Percentiles rank a stretch among this genome's conserved stretches.
Evolutionary conservation across 148 eudicot genomes (phyloP).

Genomic region (Tetragonia tetragonoides): DNA sequence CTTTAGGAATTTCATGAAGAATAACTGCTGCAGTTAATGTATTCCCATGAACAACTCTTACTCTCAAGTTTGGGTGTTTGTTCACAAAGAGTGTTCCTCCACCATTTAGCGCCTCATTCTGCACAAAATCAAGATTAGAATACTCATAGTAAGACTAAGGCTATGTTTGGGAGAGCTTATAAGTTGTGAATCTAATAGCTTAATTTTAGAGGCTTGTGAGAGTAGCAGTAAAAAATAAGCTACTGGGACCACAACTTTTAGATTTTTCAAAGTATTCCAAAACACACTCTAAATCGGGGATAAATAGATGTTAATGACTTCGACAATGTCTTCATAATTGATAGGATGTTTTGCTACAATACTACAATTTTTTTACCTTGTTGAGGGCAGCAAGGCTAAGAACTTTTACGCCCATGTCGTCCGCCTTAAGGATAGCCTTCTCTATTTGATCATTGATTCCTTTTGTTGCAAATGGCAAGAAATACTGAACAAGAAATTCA

Average conservation of each 20-base stretch:
- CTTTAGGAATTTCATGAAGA: constrained; percentile 46
- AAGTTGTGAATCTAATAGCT: too few relatives aligned
- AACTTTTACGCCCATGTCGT: constrained; percentile 69
- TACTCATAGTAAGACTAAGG: too few relatives aligned
- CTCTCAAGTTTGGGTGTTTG: constrained; percentile 69
- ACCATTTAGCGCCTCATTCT: constrained; percentile 78
- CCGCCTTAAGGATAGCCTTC: constrained; percentile 66
- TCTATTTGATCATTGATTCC: constrained; percentile 76
- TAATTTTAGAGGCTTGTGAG: too few relatives aligned
- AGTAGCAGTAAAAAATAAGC: too few relatives aligned
- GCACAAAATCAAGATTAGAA: neutral
- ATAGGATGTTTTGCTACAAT: too few relatives aligned
- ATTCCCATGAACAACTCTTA: constrained; percentile 75
- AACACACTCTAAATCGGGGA: too few relatives aligned
- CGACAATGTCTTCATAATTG: too few relatives aligned
- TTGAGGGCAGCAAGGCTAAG: constrained; percentile 83
- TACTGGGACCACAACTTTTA: too few relatives aligned
- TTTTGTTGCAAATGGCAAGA: constrained; percentile 72
- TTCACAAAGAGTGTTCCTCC: constrained; percentile 73
- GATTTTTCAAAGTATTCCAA: too few relatives aligned
- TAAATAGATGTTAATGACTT: too few relatives aligned
- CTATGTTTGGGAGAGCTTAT: too few relatives aligned
- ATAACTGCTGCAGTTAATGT: constrained; percentile 80
- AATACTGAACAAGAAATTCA: constrained; percentile 43
- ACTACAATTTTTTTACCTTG: constrained; percentile 38